Evolutionary conservation across 1,139 yeast species (phyloP).

Genomic region (Trichomonascaceae sp.): DNA sequence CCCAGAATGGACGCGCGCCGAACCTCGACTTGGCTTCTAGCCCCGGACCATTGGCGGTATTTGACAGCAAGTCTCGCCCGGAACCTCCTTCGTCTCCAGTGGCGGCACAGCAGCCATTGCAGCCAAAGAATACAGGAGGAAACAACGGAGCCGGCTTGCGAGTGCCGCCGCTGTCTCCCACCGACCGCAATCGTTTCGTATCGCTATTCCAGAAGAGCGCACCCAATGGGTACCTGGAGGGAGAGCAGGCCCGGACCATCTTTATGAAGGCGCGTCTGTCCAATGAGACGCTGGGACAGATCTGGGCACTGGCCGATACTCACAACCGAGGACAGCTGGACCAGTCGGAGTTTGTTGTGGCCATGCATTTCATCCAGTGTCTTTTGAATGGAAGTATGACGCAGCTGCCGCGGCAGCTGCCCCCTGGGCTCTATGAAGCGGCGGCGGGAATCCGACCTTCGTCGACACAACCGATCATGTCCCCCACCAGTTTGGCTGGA

Average conservation of each 20-base stretch:
- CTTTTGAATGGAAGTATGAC: constrained; percentile 53
- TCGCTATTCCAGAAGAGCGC: constrained; percentile 67
- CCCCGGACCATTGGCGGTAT: constrained; percentile 36
- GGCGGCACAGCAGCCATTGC: constrained; percentile 4
- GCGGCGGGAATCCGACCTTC: constrained; percentile 13
- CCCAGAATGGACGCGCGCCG: constrained; percentile 60
- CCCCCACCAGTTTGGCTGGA: constrained; percentile 4
- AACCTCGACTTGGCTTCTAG: constrained; percentile 38
- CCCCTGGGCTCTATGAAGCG: constrained; percentile 29
- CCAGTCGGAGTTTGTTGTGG: constrained; percentile 68
- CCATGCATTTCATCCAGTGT: constrained; percentile 91
- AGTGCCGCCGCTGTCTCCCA: constrained; percentile 50
- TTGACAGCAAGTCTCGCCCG: constrained; percentile 18
- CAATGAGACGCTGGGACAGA: constrained; percentile 60
- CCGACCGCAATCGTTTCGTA: constrained; percentile 58
- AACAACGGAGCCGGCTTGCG: constrained; percentile 12
- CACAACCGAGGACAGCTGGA: constrained; percentile 58
- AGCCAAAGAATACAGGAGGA: neutral
- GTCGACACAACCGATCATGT: constrained; percentile 3
- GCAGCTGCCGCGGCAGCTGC: constrained; percentile 57
- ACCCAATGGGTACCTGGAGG: constrained; percentile 44
- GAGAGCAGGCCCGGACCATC: constrained; percentile 68
- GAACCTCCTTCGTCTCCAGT: constrained; percentile 7
- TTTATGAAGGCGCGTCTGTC: constrained; percentile 82
- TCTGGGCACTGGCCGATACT: constrained; percentile 81